Evolutionary conservation across 495 filamentous ascomycete genomes (phyloP).

Genomic region (Aspergillus nanangensis): DNA sequence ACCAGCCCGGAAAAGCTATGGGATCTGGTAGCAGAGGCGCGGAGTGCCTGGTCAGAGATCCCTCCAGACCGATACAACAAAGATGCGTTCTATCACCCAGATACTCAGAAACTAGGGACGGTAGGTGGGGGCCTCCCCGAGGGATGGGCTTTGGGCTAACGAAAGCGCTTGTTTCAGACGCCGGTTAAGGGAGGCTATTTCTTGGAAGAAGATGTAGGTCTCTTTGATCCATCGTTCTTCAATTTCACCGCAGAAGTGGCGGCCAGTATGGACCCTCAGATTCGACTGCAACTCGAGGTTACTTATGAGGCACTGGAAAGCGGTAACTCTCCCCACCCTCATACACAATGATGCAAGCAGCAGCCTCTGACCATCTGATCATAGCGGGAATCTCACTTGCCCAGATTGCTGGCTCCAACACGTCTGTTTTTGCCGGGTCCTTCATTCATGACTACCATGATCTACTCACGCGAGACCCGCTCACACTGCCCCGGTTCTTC

Average conservation of each 20-base stretch:
- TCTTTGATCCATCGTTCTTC: slow-evolving; percentile 58
- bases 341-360: neutral
- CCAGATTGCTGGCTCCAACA: slow-evolving; percentile 37
- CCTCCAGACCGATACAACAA: neutral
- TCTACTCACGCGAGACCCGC: slow-evolving; percentile 22
- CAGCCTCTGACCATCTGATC: neutral
- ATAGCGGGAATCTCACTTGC: slow-evolving; percentile 21
- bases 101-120: neutral
- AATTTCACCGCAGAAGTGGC: slow-evolving; percentile 52
- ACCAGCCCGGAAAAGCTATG: neutral
- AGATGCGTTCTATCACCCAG: slow-evolving; percentile 1
- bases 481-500: slow-evolving; percentile 24
- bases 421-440: slow-evolving; percentile 40
- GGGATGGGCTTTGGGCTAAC: neutral
- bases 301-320: slow-evolving; percentile 56
- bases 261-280: slow-evolving; percentile 41
- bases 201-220: slow-evolving; percentile 45
- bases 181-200: slow-evolving; percentile 33
- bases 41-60: neutral
- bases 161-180: slow-evolving; percentile 6
- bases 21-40: neutral
- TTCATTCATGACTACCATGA: slow-evolving; percentile 25
- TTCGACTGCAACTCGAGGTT: slow-evolving; percentile 51
- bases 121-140: neutral
- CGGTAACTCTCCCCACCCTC: slow-evolving; percentile 6